Evolutionary conservation across 345 rosid species (phyloP).

Genomic region (Citrus sp.): DNA sequence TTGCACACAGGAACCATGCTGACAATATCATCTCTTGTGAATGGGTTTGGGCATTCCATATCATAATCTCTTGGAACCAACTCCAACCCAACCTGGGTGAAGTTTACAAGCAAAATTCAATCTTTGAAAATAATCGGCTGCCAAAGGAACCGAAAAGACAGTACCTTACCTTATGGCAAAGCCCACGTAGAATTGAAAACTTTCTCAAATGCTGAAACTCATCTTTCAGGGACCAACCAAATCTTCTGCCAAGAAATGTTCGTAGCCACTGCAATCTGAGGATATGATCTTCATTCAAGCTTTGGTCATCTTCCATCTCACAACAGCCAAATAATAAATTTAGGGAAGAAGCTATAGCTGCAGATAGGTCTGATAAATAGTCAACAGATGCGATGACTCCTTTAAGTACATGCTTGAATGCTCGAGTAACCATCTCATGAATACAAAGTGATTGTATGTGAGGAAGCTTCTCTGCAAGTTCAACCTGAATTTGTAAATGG

Average conservation of each 20-base stretch:
- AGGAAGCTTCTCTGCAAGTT: conserved; percentile 64
- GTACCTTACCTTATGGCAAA: conserved; percentile 63
- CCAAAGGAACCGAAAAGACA: conserved; percentile 10
- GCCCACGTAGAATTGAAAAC: conserved; percentile 47
- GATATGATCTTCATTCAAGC: conserved; percentile 34
- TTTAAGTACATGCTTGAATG: conserved; percentile 55
- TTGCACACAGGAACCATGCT: conserved; percentile 67
- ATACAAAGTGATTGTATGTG: conserved; percentile 69
- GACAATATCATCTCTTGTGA: conserved; percentile 44
- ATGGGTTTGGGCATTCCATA: conserved; percentile 51
- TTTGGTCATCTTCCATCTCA: conserved; percentile 28
- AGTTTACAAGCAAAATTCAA: conserved; percentile 4
- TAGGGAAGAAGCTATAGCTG: conserved; percentile 52
- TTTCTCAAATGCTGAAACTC: conserved; percentile 60
- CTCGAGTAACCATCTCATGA: conserved; percentile 71
- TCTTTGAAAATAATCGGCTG: not conserved
- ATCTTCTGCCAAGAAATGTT: conserved; percentile 42
- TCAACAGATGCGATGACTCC: conserved; percentile 49
- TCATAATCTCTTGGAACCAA: conserved; percentile 64
- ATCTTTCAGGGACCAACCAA: conserved; percentile 52
- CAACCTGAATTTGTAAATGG: conserved; percentile 37
- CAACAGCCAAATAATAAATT: conserved; percentile 52
- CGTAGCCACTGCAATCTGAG: conserved; percentile 47
- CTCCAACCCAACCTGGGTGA: conserved; percentile 54
- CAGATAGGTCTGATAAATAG: conserved; percentile 37